phyloP scores from a whole-genome alignment of 495 filamentous ascomycete genomes.

The Aspergillus panamensis region DNA sequence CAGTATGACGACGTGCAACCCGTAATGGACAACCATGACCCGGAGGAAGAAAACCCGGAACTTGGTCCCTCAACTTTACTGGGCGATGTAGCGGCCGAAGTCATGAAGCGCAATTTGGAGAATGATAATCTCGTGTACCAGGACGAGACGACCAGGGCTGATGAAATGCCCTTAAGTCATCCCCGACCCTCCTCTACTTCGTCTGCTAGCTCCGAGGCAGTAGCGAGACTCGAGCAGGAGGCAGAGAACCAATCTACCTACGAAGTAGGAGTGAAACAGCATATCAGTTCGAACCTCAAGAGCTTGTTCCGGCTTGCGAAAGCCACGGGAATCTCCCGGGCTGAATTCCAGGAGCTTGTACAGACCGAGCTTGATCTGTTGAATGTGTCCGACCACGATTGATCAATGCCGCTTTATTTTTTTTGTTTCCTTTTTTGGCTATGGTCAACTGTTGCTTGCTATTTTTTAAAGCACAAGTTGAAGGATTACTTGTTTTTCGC shows the following conservation, averaged over 20 bases:
- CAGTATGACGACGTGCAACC: conserved; percentile 86
- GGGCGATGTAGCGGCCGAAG: conserved; percentile 45
- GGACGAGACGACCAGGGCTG: conserved; percentile 25
- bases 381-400: conserved; percentile 68
- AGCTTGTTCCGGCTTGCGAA: conserved; percentile 80
- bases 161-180: conserved; percentile 35
- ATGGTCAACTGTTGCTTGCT: background rate
- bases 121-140: conserved; percentile 18
- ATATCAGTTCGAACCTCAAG: conserved; percentile 83
- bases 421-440: conserved; percentile 3
- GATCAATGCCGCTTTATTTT: conserved; percentile 9
- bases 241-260: conserved; percentile 62
- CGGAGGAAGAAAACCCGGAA: conserved; percentile 54
- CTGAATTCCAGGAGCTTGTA: conserved; percentile 80
- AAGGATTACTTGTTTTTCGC: background rate
- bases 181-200: conserved; percentile 49
- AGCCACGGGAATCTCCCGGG: conserved; percentile 72
- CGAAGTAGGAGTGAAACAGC: conserved; percentile 82
- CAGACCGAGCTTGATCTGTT: conserved; percentile 76
- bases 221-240: conserved; percentile 63
- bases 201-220: conserved; percentile 53
- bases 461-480: background rate
- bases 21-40: conserved; percentile 85
- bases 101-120: conserved; percentile 35
- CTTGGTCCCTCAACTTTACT: conserved; percentile 53